Conservation (phyloP, 495 filamentous ascomycete genomes). For the Annulohypoxylon maeteangense region DNA sequence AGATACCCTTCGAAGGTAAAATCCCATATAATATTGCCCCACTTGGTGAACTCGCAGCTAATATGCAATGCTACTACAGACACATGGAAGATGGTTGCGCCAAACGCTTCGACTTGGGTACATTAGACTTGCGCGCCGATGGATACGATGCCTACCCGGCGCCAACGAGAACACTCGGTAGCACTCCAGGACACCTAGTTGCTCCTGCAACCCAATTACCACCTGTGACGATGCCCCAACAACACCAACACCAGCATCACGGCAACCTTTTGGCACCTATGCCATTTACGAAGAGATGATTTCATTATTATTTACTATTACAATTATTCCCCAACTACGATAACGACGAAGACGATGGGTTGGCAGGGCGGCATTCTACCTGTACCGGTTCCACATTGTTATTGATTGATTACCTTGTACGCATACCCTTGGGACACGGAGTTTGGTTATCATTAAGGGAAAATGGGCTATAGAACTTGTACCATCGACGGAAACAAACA, state of each 20-base stretch:
- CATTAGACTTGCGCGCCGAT: constrained; percentile 56
- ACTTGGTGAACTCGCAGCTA: constrained; percentile 22
- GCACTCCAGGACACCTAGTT: constrained; percentile 42
- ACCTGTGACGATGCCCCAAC: constrained; percentile 56
- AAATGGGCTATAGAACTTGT: constrained; percentile 35
- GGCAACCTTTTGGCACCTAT: constrained; percentile 51
- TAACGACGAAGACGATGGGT: constrained; percentile 26
- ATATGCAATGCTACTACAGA: constrained; percentile 52
- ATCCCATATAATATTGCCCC: constrained; percentile 5
- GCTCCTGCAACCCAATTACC: constrained; percentile 49
- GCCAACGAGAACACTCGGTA: constrained; percentile 42
- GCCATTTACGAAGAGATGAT: constrained; percentile 52
- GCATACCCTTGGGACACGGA: constrained; percentile 29
- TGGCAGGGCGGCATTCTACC: constrained; percentile 22
- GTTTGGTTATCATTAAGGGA: constrained; percentile 30
- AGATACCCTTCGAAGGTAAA: constrained; percentile 83
- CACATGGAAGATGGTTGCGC: constrained; percentile 85
- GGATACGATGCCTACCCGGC: constrained; percentile 50
- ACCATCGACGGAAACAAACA: constrained; percentile 18
- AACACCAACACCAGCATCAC: constrained; percentile 36
- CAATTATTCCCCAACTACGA: constrained; percentile 13
- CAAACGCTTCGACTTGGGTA: constrained; percentile 71
- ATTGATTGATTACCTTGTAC: constrained; percentile 28
- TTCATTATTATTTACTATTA: neutral
- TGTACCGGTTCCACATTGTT: constrained; percentile 15